Evolutionary conservation across 768 basidiomycete genomes (phyloP), one percentile per base, ranked within the genome.

Genomic region (Albatrellus ellisii): DNA sequence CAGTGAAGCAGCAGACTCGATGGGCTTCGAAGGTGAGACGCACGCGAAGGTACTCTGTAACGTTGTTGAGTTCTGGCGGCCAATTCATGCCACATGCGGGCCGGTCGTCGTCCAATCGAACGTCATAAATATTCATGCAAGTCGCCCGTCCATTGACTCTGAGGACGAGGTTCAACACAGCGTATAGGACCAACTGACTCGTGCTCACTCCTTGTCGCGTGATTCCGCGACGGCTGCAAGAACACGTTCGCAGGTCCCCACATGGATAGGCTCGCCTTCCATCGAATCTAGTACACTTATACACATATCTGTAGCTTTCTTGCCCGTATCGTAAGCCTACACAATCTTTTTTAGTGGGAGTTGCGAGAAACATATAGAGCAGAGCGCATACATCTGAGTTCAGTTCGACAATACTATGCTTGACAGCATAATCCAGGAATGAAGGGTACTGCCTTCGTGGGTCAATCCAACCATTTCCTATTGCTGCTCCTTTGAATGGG

Each of bases 381-480:
- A 21, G n/a, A n/a, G 20, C 35, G 42, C 70, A 26, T 53, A 88
- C 88, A 29, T 76, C 68, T 2, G 83, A 73, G 20, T 75, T 75
- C 49, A 71, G 67, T 52, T 83, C 80, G 39, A 98, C 59, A 25
- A 97, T 59, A 2, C 84, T 83, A 31, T 81, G 75, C 53, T 83
- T 78, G 34, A 84, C 70, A 1, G 79, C 79, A 54, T 80, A 98
- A 49, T 94, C 89, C 31, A 90, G 62, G 57, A 87, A 98, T 14
- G 90, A 70, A 12, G 85, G 77, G 57, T 97, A 99, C 62, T 99
- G 95, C 43, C 69, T 67, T 31, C 74, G 73, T 0, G 79, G 78
- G 57, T 97, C 92, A 36, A 95, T 94, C 95, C 95, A 99, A 4
- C 94, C 94, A 59, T 99, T 99, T 17, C 95, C 95, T 33, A 99